These are phyloP conservation scores for Arabis hirsuta DNA, from an alignment of 345 rosid species.

Conservation along the genomic window DNA sequence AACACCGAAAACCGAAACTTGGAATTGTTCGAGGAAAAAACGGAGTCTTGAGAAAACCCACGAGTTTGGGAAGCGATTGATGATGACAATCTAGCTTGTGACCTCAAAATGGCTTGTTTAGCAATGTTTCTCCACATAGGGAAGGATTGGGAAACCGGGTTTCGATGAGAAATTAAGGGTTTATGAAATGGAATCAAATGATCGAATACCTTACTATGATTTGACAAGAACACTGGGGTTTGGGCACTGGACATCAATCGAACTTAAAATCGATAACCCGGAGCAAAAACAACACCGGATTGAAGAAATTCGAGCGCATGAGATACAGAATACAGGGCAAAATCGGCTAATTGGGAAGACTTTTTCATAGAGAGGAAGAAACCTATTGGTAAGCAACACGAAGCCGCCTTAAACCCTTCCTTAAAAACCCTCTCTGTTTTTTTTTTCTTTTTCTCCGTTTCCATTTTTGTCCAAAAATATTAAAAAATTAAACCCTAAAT, in stretches of 20 bases:
- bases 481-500: neutral
- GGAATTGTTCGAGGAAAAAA: slow-evolving; percentile 29
- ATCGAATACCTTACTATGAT: slow-evolving; percentile 41
- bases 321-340: neutral
- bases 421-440: slow-evolving; percentile 32
- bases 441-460: neutral
- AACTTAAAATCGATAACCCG: slow-evolving; percentile 14
- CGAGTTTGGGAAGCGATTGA: slow-evolving; percentile 34
- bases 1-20: slow-evolving; percentile 38
- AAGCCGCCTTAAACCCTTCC: slow-evolving; percentile 49
- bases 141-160: slow-evolving; percentile 42
- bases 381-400: slow-evolving; percentile 26
- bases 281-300: neutral
- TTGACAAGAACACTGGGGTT: slow-evolving; percentile 47
- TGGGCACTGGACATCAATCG: slow-evolving; percentile 67
- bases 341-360: slow-evolving; percentile 12
- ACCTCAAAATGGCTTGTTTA: slow-evolving; percentile 54
- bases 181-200: slow-evolving; percentile 41
- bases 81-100: slow-evolving; percentile 28
- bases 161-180: slow-evolving; percentile 34
- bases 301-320: slow-evolving; percentile 26
- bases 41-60: slow-evolving; percentile 45
- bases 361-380: neutral
- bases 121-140: slow-evolving; percentile 83
- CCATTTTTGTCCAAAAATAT: no score